Percentiles rank a stretch among this genome's conserved stretches.
phyloP scores from a whole-genome alignment of 495 filamentous ascomycete species.

The Thermochaetoides thermophila region DNA sequence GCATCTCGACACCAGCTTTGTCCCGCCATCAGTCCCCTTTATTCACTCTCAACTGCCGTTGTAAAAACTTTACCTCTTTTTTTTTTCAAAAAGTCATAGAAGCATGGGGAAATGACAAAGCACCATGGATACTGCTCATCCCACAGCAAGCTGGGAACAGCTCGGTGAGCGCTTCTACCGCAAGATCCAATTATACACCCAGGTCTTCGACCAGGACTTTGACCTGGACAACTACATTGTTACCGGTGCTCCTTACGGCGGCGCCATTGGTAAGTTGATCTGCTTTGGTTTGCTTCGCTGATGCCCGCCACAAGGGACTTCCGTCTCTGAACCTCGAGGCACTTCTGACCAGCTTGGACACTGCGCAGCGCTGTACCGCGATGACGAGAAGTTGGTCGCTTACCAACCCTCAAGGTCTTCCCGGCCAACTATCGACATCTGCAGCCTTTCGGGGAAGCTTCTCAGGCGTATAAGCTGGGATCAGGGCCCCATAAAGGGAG shows the following conservation, averaged over 20 bases:
- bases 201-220: slow-evolving; percentile 77
- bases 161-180: slow-evolving; percentile 88
- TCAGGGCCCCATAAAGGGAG: slow-evolving; percentile 70
- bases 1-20: too few relatives aligned
- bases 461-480: slow-evolving; percentile 67
- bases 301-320: slow-evolving; percentile 1
- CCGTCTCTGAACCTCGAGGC: slow-evolving; percentile 3
- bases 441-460: slow-evolving; percentile 78
- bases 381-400: slow-evolving; percentile 69
- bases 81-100: too few relatives aligned
- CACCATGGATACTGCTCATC: slow-evolving; percentile 39
- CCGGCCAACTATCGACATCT: slow-evolving; percentile 83
- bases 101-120: slow-evolving; percentile 25
- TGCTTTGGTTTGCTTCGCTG: not conserved
- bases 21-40: too few relatives aligned
- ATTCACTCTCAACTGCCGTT: too few relatives aligned
- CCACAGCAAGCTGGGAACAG: slow-evolving; percentile 85
- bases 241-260: slow-evolving; percentile 84
- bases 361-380: slow-evolving; percentile 74
- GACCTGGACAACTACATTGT: slow-evolving; percentile 93
- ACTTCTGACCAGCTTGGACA: too few relatives aligned
- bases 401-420: slow-evolving; percentile 54
- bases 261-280: slow-evolving; percentile 61
- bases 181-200: slow-evolving; percentile 82
- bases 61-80: too few relatives aligned